Percentiles rank a stretch among this genome's conserved stretches.
Conservation (phyloP, 2,329 filamentous ascomycete genomes). For the Penicillium glabrum region DNA sequence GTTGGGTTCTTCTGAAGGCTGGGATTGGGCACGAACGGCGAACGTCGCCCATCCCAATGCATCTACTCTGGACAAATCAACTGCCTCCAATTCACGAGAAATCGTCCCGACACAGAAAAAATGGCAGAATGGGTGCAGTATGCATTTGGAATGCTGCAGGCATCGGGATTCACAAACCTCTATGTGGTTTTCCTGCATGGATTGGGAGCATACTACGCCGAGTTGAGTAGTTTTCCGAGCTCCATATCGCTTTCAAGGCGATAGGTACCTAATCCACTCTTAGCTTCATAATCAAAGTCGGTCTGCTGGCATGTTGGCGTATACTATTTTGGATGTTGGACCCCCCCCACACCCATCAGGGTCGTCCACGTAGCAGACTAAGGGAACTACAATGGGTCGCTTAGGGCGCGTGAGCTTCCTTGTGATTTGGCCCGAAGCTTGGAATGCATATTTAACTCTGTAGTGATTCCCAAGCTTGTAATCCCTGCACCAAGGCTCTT, state of each 20-base stretch:
- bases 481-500: not conserved
- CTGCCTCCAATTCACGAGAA: not conserved
- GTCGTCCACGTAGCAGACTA: slow-evolving; percentile 36
- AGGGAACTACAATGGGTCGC: slow-evolving; percentile 21
- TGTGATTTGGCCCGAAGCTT: slow-evolving; percentile 4
- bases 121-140: not conserved
- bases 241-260: not conserved
- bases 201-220: not conserved
- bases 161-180: not conserved
- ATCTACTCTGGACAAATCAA: not conserved
- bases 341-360: slow-evolving; percentile 27
- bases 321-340: not conserved
- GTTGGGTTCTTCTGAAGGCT: slow-evolving; percentile 24
- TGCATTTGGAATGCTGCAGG: not conserved
- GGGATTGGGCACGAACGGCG: slow-evolving; percentile 25
- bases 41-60: slow-evolving; percentile 5
- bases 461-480: not conserved
- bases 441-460: not conserved
- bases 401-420: slow-evolving; percentile 2
- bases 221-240: not conserved
- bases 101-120: not conserved
- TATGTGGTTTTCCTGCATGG: not conserved
- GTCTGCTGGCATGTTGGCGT: slow-evolving; percentile 15
- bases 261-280: slow-evolving; percentile 1
- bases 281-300: slow-evolving; percentile 8